These are phyloP conservation scores for Vitis hybrid DNA, from an alignment of 177 flowering plant genomes.

Conservation along the genomic window DNA sequence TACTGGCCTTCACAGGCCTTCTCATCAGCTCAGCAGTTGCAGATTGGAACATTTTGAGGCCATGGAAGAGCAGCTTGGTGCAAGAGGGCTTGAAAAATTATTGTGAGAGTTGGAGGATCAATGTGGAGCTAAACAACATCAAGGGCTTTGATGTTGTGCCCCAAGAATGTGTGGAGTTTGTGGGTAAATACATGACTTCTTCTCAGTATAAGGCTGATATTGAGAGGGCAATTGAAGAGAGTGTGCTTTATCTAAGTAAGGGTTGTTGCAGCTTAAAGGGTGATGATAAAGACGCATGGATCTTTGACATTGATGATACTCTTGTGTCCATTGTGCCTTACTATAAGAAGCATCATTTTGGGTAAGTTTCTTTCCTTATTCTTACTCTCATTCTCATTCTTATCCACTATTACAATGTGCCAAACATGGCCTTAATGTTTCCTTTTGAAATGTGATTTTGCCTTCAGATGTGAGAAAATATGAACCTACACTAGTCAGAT, in stretches of 20 bases:
- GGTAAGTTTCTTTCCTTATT: slow-evolving; percentile 29
- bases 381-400: no score
- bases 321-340: slow-evolving; percentile 65
- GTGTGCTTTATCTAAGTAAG: slow-evolving; percentile 34
- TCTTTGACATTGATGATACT: slow-evolving; percentile 74
- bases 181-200: slow-evolving; percentile 66
- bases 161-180: slow-evolving; percentile 51
- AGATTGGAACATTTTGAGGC: slow-evolving; percentile 58
- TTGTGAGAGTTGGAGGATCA: slow-evolving; percentile 79
- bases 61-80: slow-evolving; percentile 13
- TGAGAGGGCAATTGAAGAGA: slow-evolving; percentile 47
- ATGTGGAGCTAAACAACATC: slow-evolving; percentile 77
- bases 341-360: slow-evolving; percentile 55
- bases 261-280: slow-evolving; percentile 31
- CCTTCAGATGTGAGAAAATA: no score
- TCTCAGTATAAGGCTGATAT: slow-evolving; percentile 51
- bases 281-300: slow-evolving; percentile 71
- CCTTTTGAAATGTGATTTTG: no score
- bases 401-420: no score
- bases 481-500: no score
- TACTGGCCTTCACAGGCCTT: slow-evolving; percentile 17
- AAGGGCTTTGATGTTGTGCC: slow-evolving; percentile 57
- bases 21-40: slow-evolving; percentile 22
- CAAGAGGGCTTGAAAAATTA: slow-evolving; percentile 49
- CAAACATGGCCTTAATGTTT: no score